A percentile compares a stretch with the other conserved stretches of the same genome.
Conservation (phyloP, 176 grass and related monocot genomes). For the Luzula sylvatica region DNA sequence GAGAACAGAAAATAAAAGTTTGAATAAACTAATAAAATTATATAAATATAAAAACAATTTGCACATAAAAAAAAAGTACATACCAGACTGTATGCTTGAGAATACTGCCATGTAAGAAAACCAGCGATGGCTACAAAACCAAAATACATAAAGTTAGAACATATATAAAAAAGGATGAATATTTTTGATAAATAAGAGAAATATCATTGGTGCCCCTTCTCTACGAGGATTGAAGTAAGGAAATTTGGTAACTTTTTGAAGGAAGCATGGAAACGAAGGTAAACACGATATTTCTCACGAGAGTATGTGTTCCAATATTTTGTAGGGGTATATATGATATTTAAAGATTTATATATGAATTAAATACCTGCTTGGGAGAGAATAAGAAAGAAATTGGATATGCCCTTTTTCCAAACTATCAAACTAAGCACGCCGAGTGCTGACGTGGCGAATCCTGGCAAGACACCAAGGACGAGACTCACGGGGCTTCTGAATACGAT, state of each 20-base stretch:
- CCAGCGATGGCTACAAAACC: constrained; percentile 11
- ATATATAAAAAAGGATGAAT: not conserved
- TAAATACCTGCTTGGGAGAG: constrained; percentile 13
- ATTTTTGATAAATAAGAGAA: too few relatives aligned
- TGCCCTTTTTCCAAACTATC: constrained; percentile 3
- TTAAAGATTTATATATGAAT: not conserved
- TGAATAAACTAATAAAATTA: not conserved
- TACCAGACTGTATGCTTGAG: constrained; percentile 8
- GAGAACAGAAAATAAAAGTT: not conserved
- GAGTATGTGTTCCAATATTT: too few relatives aligned
- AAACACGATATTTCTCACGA: too few relatives aligned
- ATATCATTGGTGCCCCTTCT: too few relatives aligned
- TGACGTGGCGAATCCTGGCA: constrained; percentile 10
- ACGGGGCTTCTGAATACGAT: constrained; percentile 3
- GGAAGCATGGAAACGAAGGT: too few relatives aligned
- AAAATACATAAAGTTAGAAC: not conserved
- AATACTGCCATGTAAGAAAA: constrained; percentile 12
- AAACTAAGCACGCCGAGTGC: constrained; percentile 3
- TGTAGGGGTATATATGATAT: too few relatives aligned
- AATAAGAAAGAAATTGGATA: constrained; percentile 6
- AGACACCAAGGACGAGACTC: constrained; percentile 15
- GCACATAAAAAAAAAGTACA: not conserved
- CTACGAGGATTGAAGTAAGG: too few relatives aligned
- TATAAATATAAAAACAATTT: not conserved
- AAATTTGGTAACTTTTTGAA: too few relatives aligned